Evolutionary conservation across 805 yeast species (phyloP), one percentile per base, ranked within the genome.

Genomic region (Ogataea pignaliae): DNA sequence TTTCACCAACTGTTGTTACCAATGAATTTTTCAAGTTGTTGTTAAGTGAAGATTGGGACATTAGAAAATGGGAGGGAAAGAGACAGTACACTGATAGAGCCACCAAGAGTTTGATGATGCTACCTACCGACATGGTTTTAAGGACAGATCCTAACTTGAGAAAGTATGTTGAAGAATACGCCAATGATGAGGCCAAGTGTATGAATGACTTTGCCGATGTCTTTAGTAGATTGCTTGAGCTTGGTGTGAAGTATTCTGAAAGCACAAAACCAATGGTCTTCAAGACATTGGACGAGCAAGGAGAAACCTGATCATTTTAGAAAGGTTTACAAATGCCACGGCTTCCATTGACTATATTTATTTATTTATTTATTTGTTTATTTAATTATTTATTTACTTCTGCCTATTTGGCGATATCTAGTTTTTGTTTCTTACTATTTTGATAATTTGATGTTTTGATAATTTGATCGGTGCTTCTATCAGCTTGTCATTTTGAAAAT

Each of bases 211-310:
- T 76, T 46, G 55, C 78, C 15, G 56, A 54, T 38, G 76, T 75
- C 8, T 77, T 69, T 57, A 53, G 68, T 29, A 68, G 65, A 50
- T 68, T 77, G 54, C 57, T 88, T 36, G 96, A 88, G 65, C 74
- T 85, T 40, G 96, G 96, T 48, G 78, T 85, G 29, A 69, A 71
- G 21, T 85, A 83, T 61, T 84, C 83, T 11, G 65, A 71, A 15
- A 66, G 69, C 30, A 59, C 70, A 28, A 62, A 69, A 50, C 65
- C 65, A n/a, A 68, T 70, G 56, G 59, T 58, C 37, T 83, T 84
- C 65, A 72, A 81, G 63, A 82, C 91, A 31, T 66, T 86, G 46
- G 89, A 83, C 34, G 89, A 84, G 41, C 89, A 84, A 69, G 78
- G 84, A 69, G 78, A 69, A 29, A 35, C 47, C 15, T 59, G 42